Base-by-base conservation (phyloP, 2,329 filamentous ascomycete species). In the Ophiostoma sp. region DNA sequence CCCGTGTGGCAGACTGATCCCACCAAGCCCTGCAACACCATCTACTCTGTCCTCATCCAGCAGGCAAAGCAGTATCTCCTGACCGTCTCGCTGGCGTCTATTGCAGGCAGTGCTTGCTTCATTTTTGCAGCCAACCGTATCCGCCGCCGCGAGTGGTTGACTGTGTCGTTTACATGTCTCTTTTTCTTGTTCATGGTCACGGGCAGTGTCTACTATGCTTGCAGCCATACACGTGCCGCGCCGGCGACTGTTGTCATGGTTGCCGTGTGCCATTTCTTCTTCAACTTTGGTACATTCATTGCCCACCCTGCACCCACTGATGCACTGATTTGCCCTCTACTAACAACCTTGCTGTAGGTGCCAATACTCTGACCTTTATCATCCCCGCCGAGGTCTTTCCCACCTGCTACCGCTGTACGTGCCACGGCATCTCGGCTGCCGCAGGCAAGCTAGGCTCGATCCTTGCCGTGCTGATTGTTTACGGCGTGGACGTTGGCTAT, bases 371-470 rank as follows among this genome's bases (percentile, higher is more conserved):
- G 13, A 89, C 86, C 0, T 89, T 89, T 74, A 85, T 89, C 69
- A 84, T 89, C 20, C 86, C 87, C 1, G 87, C 86, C 60, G 87
- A 90, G 75, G 84, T 88, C 60, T 90, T 90, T 75, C 87, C 86
- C 0, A 89, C 87, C 1, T 83, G 83, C 72, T 89, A 88, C 74
- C 83, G 87, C 57, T 87, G 83, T 68, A 87, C 86, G 0, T 88
- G 86, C 71, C 86, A 88, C 74, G 86, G 86, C 33, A 86, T 89
- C 68, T 86, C 86, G 0, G 86, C 87, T 0, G 86, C 86, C 0
- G 82, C 83, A 0, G 87, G 86, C 13, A 89, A 89, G 74, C 77
- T 86, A 0, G 86, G 86, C 33, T 85, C 84, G 71, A 82, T 88
- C 68, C 77, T 84, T 5, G 84, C 83, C 67, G 79, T 85, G 23